Conservation (phyloP, 78 protist genomes). For the Bigelowiella natans region DNA sequence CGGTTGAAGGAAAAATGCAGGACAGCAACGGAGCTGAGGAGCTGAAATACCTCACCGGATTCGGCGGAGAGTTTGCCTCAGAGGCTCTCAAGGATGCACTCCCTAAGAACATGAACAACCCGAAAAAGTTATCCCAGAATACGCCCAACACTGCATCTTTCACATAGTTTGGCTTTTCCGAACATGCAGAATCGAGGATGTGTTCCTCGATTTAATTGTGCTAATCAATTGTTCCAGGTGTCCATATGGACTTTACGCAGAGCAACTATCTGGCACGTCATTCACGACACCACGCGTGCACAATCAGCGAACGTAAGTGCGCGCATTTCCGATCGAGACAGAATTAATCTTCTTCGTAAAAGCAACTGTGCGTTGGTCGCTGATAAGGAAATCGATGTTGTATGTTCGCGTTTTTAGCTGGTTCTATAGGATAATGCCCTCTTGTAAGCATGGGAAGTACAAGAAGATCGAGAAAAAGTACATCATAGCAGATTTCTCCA, state of each 20-base stretch:
- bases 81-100: neutral
- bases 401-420: neutral
- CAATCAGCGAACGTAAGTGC: neutral
- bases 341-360: neutral
- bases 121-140: neutral
- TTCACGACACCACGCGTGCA: neutral
- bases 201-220: neutral
- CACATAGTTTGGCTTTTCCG: too few species aligned
- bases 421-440: neutral
- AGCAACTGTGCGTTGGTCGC: neutral
- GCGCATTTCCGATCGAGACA: neutral
- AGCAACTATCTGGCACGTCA: neutral
- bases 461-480: neutral
- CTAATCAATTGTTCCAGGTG: neutral
- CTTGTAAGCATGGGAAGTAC: neutral
- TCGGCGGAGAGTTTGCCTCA: neutral
- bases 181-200: too few species aligned
- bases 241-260: neutral
- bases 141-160: too few species aligned
- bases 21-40: too few species aligned
- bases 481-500: neutral
- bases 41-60: neutral
- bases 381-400: neutral
- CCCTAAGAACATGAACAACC: neutral
- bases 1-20: too few species aligned